Base-by-base conservation (phyloP, 495 filamentous ascomycete species). In the Pseudomonodictys pantanalensis region DNA sequence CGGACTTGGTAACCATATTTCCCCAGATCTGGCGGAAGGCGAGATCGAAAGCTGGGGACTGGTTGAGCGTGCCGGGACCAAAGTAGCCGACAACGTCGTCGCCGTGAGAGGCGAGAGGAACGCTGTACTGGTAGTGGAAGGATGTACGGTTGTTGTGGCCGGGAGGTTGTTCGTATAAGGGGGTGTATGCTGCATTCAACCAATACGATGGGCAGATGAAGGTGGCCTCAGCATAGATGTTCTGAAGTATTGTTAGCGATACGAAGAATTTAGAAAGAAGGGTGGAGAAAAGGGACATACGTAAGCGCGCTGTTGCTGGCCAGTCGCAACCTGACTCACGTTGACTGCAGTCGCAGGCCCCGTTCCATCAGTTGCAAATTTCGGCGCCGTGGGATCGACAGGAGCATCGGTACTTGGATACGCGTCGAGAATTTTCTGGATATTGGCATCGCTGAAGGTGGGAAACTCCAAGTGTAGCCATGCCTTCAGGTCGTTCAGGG, bases 121-220 rank as follows among this genome's bases (percentile, higher is more conserved):
- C 78, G n/a, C 77, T 82, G 68, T 82, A 87, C 69, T 86, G 79
- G 60, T 86, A 87, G 33, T 81, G 78, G 72, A 76, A 87, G 20
- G 76, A 53, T 29, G 70, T 59, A 67, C 58, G 54, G 10, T 66
- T 59, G 47, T n/a, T n/a, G n/a, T n/a, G n/a, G n/a, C n/a, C n/a
- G n/a, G n/a, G n/a, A n/a, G n/a, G n/a, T n/a, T n/a, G n/a, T n/a
- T n/a, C n/a, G n/a, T n/a, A n/a, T n/a, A n/a, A n/a, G n/a, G 52
- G 28, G n/a, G 72, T 62, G 65, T 81, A 86, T 15, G 82, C 83
- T 26, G 80, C 76, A 8, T 81, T 83, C 32, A 87, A 73, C 83
- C 83, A 88, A 66, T 85, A 81, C 0, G 81, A 75, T 0, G 84
- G 82, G 60, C 84, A 88, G 60, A 75, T 72, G 51, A 87, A 86